Evolutionary conservation across 2,329 filamentous ascomycete genomes (phyloP), one percentile per base, ranked within the genome.

Genomic region (Verruconis gallopava): DNA sequence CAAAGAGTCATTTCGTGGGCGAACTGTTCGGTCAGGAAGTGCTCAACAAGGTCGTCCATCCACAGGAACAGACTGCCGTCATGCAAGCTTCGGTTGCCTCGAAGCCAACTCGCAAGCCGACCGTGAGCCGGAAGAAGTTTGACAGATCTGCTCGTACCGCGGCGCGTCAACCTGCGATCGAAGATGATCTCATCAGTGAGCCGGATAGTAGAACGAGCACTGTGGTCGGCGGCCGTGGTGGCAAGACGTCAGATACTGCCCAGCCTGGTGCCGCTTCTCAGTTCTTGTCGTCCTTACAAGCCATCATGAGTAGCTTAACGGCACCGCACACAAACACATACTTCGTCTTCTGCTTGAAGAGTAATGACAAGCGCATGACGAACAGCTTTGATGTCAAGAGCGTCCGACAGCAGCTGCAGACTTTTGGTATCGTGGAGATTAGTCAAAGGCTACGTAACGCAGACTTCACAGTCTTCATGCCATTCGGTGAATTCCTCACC

Each of bases 351-450:
- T 98, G 91, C 55, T 65, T 98, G 48, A 98, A 98, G 63, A 89
- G 91, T 17, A 98, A 98, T 52, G 91, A 98, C 58, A 76, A 91
- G 41, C 79, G 91, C 38, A 98, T 98, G 50, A 89, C 91, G 47
- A 98, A 98, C 51, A 91, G 98, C 55, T 98, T 96, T 53, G 91
- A 98, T 61, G 95, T 86, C 72, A 96, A 96, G 62, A 98, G 91
- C 57, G 91, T 98, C 17, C 79, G 91, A 3, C 84, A 83, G 9
- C 91, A 98, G 57, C 75, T 98, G 1, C 89, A 96, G 56, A 93
- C 86, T 0, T 85, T 96, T 51, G 91, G 91, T 21, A 93, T 98
- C 53, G 88, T 88, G 1, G 91, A 98, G 57, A 95, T 98, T 59
- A 94, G 88, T 56, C 88, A 95, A 56, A 75, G 91, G 15, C 71